phyloP scores from a whole-genome alignment of 1,139 yeast genomes.

The Arxiozyma heterogenica region DNA sequence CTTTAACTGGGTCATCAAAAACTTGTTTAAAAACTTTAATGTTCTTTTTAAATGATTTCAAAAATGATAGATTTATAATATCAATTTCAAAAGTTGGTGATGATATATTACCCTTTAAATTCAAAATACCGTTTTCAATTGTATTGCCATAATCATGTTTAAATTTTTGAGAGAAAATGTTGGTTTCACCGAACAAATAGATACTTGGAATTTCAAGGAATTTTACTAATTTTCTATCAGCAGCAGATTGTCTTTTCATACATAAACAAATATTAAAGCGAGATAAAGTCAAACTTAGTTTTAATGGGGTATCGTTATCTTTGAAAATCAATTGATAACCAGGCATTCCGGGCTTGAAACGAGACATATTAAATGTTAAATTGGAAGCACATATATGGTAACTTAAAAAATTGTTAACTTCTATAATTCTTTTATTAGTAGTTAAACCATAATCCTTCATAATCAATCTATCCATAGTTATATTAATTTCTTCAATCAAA shows the following conservation, averaged over 20 bases:
- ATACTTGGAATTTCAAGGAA: conserved; percentile 45
- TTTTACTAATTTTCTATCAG: conserved; percentile 30
- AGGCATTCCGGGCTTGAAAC: conserved; percentile 34
- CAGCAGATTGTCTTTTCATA: conserved; percentile 22
- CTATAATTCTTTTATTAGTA: conserved; percentile 14
- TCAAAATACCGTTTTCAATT: conserved; percentile 42
- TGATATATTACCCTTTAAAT: conserved; percentile 43
- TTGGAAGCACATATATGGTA: conserved; percentile 19
- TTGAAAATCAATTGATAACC: conserved; percentile 54
- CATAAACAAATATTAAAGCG: conserved; percentile 37
- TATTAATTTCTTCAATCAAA: conserved; percentile 14
- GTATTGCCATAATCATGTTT: conserved; percentile 35
- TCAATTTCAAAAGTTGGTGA: conserved; percentile 35
- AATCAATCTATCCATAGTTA: conserved; percentile 19
- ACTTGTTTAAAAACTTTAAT: conserved; percentile 22
- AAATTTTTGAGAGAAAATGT: conserved; percentile 40
- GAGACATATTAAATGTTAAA: conserved; percentile 23
- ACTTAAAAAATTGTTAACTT: conserved; percentile 17
- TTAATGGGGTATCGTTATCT: conserved; percentile 46
- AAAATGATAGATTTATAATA: conserved; percentile 30
- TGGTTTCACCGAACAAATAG: conserved; percentile 47
- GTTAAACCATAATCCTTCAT: conserved; percentile 20
- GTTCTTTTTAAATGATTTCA: conserved; percentile 28
- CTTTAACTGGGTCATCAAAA: conserved; percentile 18
- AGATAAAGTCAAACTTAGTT: conserved; percentile 36